Conservation (phyloP, 345 rosid species). For the Corchorus olitorius region DNA sequence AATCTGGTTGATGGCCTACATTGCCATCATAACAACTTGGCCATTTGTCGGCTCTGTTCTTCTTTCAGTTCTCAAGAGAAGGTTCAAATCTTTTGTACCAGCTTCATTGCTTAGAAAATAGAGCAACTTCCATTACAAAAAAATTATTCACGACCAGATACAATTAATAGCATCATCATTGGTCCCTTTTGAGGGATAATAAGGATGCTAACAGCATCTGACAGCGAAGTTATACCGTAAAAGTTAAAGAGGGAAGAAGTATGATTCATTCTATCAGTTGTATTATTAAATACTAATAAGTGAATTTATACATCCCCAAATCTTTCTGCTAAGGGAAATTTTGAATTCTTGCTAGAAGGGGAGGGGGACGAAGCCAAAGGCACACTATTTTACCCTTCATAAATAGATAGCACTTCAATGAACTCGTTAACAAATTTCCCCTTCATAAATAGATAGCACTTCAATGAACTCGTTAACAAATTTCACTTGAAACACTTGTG, state of each 20-base stretch:
- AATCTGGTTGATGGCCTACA: constrained; percentile 41
- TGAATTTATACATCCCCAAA: too few species aligned
- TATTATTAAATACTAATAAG: background rate
- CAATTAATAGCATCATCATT: background rate
- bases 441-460: too few species aligned
- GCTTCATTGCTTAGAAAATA: constrained; percentile 27
- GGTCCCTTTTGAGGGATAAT: background rate
- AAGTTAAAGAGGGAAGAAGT: background rate
- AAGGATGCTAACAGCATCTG: constrained; percentile 5
- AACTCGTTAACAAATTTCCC: too few species aligned
- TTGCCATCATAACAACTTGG: constrained; percentile 46
- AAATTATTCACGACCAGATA: background rate
- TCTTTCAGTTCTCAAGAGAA: constrained; percentile 35
- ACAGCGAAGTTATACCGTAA: background rate
- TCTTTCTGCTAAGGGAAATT: too few species aligned
- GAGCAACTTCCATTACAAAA: background rate
- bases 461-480: too few species aligned
- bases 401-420: too few species aligned
- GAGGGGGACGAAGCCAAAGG: too few species aligned
- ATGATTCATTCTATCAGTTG: background rate
- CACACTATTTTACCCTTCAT: too few species aligned
- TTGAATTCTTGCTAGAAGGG: too few species aligned
- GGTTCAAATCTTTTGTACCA: constrained; percentile 26
- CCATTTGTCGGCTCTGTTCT: constrained; percentile 45
- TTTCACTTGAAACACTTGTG: too few species aligned